Percentiles rank a stretch among this genome's conserved stretches.
Evolutionary conservation across 768 basidiomycete species (phyloP).

Genomic region (Rhizopogon salebrosus): DNA sequence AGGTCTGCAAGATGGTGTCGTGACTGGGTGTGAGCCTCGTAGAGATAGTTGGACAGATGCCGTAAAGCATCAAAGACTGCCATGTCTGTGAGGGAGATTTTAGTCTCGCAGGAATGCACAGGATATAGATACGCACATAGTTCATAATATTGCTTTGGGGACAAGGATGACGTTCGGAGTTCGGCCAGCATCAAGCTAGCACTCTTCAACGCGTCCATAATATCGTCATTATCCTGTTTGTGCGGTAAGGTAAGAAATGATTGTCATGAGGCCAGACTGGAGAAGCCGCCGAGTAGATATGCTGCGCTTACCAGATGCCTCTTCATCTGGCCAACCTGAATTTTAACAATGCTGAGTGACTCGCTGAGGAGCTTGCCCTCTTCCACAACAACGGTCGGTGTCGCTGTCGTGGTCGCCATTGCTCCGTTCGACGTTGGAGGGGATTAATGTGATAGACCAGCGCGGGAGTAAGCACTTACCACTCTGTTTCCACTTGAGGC

Average conservation of each 20-base stretch:
- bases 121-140: slow-evolving; percentile 56
- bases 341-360: slow-evolving; percentile 80
- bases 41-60: slow-evolving; percentile 93
- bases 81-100: slow-evolving; percentile 62
- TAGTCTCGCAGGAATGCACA: not conserved
- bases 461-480: no score
- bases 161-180: slow-evolving; percentile 86
- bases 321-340: slow-evolving; percentile 94
- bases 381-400: slow-evolving; percentile 48
- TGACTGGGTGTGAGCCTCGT: slow-evolving; percentile 88
- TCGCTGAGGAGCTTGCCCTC: slow-evolving; percentile 85
- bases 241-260: not conserved
- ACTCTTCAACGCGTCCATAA: slow-evolving; percentile 98
- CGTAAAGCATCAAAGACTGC: slow-evolving; percentile 96
- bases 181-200: slow-evolving; percentile 98
- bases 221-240: slow-evolving; percentile 82
- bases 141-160: slow-evolving; percentile 98
- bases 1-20: slow-evolving; percentile 96
- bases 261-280: not conserved
- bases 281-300: not conserved
- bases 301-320: slow-evolving; percentile 67
- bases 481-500: no score
- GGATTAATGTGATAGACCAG: not conserved
- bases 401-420: slow-evolving; percentile 5
- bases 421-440: not conserved